Conservation (phyloP, 306 rosid species). For the Gastrolobium bilobum region DNA sequence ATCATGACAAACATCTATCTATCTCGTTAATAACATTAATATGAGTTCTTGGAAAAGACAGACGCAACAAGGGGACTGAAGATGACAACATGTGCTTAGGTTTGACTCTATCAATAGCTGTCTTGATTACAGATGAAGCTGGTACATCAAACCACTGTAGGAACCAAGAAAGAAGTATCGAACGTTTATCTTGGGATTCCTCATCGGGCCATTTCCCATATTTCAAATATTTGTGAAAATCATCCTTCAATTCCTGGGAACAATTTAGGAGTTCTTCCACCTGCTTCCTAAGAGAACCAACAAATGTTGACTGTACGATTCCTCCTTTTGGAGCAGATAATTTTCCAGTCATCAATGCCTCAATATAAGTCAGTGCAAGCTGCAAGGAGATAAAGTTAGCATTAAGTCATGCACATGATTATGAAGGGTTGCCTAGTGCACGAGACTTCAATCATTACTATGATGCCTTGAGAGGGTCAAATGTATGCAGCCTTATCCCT, state of each 20-base stretch:
- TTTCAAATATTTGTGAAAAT: conserved; percentile 71
- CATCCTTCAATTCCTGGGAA: conserved; percentile 71
- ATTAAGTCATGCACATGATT: conserved; percentile 25
- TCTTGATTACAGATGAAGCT: conserved; percentile 63
- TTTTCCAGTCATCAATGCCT: conserved; percentile 75
- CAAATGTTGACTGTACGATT: conserved; percentile 74
- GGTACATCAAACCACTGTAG: conserved; percentile 95
- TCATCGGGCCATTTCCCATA: conserved; percentile 83
- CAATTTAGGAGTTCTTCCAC: conserved; percentile 76
- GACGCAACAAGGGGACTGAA: conserved; percentile 71
- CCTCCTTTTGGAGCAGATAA: conserved; percentile 77
- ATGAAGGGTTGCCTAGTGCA: background rate
- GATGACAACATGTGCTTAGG: conserved; percentile 69
- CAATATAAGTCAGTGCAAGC: conserved; percentile 85
- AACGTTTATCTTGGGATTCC: conserved; percentile 60
- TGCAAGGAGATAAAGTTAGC: conserved; percentile 55
- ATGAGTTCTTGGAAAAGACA: conserved; percentile 81
- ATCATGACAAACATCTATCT: conserved; percentile 63
- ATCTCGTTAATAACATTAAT: conserved; percentile 68
- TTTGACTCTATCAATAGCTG: conserved; percentile 63
- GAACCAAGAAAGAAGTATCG: conserved; percentile 84
- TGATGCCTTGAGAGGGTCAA: conserved; percentile 2
- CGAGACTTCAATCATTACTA: background rate
- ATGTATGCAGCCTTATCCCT: background rate
- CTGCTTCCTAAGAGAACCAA: conserved; percentile 81